Evolutionary conservation across 2,329 filamentous ascomycete genomes (phyloP).

Genomic region (Trichoderma endophyticum): DNA sequence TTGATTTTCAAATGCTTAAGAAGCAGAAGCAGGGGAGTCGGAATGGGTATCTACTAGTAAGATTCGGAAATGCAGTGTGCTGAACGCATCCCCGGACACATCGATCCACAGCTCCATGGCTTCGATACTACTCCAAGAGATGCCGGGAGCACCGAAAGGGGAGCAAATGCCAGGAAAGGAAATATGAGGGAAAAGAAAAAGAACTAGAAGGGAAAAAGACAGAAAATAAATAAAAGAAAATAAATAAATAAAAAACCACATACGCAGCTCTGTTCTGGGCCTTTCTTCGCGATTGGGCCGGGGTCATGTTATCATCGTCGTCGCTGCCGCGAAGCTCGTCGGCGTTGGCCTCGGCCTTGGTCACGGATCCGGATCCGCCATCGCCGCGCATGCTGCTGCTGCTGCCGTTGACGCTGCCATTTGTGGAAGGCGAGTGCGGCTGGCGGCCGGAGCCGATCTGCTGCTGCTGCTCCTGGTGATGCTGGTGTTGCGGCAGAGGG

Average conservation of each 20-base stretch:
- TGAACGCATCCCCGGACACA: background rate
- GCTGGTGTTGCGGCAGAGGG: conserved; percentile 3
- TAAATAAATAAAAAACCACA: conserved; percentile 30
- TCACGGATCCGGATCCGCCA: background rate
- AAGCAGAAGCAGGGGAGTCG: background rate
- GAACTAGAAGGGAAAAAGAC: background rate
- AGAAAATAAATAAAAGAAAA: background rate
- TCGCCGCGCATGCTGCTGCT: conserved; percentile 22
- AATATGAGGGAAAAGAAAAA: background rate
- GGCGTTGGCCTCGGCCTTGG: conserved; percentile 39
- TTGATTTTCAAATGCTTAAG: background rate
- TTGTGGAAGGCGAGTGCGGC: conserved; percentile 23
- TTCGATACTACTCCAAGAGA: background rate
- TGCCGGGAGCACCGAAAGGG: background rate
- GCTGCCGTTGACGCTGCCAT: conserved; percentile 22
- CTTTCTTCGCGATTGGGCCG: conserved; percentile 57
- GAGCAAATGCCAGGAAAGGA: background rate
- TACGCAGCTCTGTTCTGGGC: conserved; percentile 62
- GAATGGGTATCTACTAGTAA: background rate
- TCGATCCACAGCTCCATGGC: background rate
- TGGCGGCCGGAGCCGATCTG: conserved; percentile 26
- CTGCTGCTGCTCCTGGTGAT: conserved; percentile 24
- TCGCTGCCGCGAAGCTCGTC: conserved; percentile 47
- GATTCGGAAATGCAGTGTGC: background rate
- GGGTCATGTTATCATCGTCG: conserved; percentile 54